Evolutionary conservation across 345 rosid genomes (phyloP), one percentile per base, ranked within the genome.

Genomic region (Moringa oleifera): DNA sequence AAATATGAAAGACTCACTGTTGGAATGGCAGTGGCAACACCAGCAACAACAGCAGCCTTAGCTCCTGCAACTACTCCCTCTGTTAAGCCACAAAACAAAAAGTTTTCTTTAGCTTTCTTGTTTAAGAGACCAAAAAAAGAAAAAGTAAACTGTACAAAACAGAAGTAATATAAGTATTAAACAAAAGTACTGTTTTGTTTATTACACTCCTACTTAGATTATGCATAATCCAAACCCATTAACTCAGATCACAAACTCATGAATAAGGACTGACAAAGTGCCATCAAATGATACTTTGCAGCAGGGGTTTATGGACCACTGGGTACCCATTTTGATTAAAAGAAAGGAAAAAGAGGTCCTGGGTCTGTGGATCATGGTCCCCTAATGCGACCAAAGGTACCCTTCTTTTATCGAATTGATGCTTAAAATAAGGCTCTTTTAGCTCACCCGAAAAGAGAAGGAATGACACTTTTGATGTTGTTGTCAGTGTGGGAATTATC

Each of bases 1-100:
- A 37, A 51, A 11, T 16, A 16, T 11, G 17, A 41, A 51, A 22
- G 20, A 60, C 73, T 75, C 81, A 84, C 96, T 18, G 98, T 87
- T 11, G 98, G 95, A 69, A 89, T 74, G 36, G 98, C 95, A 58
- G 86, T 74, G 31, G 81, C 95, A 52, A 89, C 71, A 59, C 76
- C 72, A 21, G 87, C 88, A 20, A 84, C 73, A 58, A 77, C 72
- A 55, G 98, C 98, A 25, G 96, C 98, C 63, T 87, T 89, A 4
- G 91, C 91, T 77, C 96, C 95, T 19, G 95, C 96, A 60, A 75
- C 53, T 19, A 81, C 98, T 33, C 98, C 95, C 77, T 89, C 93
- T 89, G 79, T 59, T 59, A 64, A 65, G 31, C 59, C 74, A 67
- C 4, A 23, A 55, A 41, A 41, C 1, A 4, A 41, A 41, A n/a